Percentiles rank a stretch among this genome's conserved stretches.
Conservation (phyloP, 768 basidiomycete species). For the Pholiota molesta region DNA sequence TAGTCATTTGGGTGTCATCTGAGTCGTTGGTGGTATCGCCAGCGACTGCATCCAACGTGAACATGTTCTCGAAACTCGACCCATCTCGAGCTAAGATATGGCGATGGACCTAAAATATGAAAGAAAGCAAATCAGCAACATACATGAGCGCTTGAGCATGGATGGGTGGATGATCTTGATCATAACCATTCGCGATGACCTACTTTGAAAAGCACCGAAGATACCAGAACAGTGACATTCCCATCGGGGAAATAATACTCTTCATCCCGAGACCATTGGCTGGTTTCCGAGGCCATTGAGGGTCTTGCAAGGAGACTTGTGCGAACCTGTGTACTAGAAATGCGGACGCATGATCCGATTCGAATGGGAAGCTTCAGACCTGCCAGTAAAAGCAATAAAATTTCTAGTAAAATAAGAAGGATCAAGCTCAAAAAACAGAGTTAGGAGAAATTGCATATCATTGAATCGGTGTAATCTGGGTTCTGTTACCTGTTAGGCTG, state of each 20-base stretch:
- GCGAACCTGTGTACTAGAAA: too few species aligned
- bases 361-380: background rate
- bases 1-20: background rate
- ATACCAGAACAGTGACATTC: constrained; percentile 43
- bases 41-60: constrained; percentile 36
- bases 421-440: too few species aligned
- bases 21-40: constrained; percentile 6
- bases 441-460: background rate
- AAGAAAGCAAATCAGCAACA: background rate
- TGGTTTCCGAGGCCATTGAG: background rate
- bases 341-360: background rate
- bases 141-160: background rate
- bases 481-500: too few species aligned
- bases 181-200: constrained; percentile 5
- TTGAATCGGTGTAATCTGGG: background rate
- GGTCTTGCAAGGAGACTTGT: background rate
- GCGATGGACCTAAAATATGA: constrained; percentile 19
- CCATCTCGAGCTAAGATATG: constrained; percentile 30
- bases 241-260: constrained; percentile 48
- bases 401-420: too few species aligned
- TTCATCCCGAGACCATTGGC: constrained; percentile 1
- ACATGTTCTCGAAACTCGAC: constrained; percentile 47
- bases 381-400: too few species aligned
- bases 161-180: background rate
- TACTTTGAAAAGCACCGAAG: constrained; percentile 50